Evolutionary conservation across 257 asterid species (phyloP).

Genomic region (Perilla frutescens): DNA sequence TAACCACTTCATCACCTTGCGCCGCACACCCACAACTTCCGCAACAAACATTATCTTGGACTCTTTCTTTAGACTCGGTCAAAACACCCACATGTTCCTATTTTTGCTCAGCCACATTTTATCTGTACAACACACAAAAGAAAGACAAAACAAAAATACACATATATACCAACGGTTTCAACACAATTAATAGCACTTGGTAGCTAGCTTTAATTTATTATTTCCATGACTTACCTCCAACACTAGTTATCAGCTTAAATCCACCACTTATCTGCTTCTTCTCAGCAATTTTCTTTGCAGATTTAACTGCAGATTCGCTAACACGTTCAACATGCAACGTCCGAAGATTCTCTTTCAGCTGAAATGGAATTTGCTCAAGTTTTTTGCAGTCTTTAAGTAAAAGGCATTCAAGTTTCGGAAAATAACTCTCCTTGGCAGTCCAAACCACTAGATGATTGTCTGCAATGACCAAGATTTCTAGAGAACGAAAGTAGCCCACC

Average conservation of each 20-base stretch:
- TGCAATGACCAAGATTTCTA: slow-evolving; percentile 7
- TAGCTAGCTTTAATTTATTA: too few species aligned
- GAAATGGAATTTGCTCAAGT: slow-evolving; percentile 35
- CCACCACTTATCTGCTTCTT: background rate
- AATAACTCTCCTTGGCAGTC: background rate
- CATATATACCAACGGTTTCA: too few species aligned
- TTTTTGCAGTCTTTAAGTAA: slow-evolving; percentile 16
- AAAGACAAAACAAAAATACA: too few species aligned
- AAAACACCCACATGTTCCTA: too few species aligned
- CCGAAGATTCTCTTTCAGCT: slow-evolving; percentile 31
- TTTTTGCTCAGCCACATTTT: too few species aligned
- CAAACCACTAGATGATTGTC: slow-evolving; percentile 15
- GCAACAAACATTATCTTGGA: too few species aligned
- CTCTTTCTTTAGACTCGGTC: too few species aligned
- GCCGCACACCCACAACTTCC: too few species aligned
- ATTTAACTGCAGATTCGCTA: background rate
- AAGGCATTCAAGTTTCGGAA: background rate
- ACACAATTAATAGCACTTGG: too few species aligned
- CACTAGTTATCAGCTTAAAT: background rate
- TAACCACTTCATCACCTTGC: too few species aligned
- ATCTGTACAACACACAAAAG: too few species aligned
- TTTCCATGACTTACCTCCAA: background rate
- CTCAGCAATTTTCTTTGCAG: background rate
- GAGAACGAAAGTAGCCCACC: slow-evolving; percentile 8
- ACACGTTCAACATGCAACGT: slow-evolving; percentile 32